phyloP scores from a whole-genome alignment of 805 yeast genomes.

The Zygoascus biomembranicola region DNA sequence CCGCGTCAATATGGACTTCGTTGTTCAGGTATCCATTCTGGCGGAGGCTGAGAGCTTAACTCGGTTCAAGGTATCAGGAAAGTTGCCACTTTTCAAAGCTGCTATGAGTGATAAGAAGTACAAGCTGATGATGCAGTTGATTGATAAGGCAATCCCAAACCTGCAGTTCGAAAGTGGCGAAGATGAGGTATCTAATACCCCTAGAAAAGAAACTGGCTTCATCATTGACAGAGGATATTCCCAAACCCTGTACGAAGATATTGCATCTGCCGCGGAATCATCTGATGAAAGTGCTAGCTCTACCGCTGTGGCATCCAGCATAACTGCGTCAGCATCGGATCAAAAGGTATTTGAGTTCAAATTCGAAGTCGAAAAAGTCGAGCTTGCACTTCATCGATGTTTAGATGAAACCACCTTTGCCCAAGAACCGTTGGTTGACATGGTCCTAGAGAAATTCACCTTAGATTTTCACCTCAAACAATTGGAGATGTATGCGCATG shows the following conservation, averaged over 20 bases:
- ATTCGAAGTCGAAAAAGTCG: constrained; percentile 58
- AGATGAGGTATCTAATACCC: constrained; percentile 15
- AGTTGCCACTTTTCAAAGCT: constrained; percentile 62
- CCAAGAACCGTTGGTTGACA: constrained; percentile 61
- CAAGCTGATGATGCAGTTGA: constrained; percentile 71
- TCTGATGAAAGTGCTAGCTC: neutral
- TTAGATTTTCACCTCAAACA: constrained; percentile 54
- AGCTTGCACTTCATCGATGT: constrained; percentile 60
- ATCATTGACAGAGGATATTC: neutral
- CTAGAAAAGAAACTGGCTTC: constrained; percentile 9
- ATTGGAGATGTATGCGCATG: constrained; percentile 54
- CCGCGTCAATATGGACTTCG: constrained; percentile 61
- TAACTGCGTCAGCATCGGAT: neutral
- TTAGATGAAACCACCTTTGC: constrained; percentile 49
- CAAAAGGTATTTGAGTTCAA: constrained; percentile 69
- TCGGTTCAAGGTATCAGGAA: constrained; percentile 63
- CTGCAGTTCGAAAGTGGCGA: constrained; percentile 25
- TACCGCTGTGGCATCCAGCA: neutral
- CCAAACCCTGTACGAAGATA: constrained; percentile 4
- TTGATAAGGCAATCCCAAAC: constrained; percentile 63
- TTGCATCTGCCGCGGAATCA: neutral
- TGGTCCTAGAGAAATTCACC: constrained; percentile 57
- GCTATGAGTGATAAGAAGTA: constrained; percentile 84
- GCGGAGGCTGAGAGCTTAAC: constrained; percentile 74
- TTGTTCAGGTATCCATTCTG: constrained; percentile 74